phyloP scores from a whole-genome alignment of 2,329 filamentous ascomycete genomes.

The Chalaropsis thielavioides region DNA sequence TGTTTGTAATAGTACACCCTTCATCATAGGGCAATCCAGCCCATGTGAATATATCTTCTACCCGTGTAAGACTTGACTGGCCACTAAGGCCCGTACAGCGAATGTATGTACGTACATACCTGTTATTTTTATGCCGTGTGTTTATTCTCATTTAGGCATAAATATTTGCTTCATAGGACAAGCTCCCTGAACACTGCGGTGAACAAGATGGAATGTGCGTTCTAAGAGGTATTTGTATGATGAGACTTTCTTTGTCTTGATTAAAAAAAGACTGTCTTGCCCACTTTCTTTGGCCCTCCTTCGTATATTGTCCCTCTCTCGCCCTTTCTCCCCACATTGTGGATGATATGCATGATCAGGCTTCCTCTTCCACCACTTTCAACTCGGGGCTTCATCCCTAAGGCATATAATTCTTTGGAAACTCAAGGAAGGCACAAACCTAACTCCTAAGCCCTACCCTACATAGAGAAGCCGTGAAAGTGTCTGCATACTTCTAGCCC shows the following conservation, averaged over 20 bases:
- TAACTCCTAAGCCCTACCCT: constrained; percentile 3
- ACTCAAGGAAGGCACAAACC: not conserved
- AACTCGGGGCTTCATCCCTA: not conserved
- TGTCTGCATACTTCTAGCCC: not conserved
- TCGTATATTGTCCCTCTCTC: not conserved
- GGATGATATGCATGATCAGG: not conserved
- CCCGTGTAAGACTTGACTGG: too few relatives aligned
- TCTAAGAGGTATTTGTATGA: not conserved
- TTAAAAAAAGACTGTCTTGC: not conserved
- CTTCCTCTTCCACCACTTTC: not conserved
- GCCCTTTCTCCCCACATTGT: not conserved
- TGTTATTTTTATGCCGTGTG: too few relatives aligned
- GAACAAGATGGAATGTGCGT: not conserved
- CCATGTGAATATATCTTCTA: too few relatives aligned
- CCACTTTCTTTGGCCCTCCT: not conserved
- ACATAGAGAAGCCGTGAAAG: not conserved
- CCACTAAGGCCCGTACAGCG: too few relatives aligned
- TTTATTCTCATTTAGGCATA: too few relatives aligned
- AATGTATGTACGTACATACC: too few relatives aligned
- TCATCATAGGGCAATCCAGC: too few relatives aligned
- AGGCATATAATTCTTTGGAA: not conserved
- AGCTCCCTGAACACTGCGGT: not conserved
- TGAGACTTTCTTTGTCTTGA: not conserved
- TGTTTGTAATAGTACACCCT: too few relatives aligned
- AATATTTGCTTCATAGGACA: too few relatives aligned